Base-by-base conservation (phyloP, 2,329 filamentous ascomycete species). In the Hypoxylon sp. region DNA sequence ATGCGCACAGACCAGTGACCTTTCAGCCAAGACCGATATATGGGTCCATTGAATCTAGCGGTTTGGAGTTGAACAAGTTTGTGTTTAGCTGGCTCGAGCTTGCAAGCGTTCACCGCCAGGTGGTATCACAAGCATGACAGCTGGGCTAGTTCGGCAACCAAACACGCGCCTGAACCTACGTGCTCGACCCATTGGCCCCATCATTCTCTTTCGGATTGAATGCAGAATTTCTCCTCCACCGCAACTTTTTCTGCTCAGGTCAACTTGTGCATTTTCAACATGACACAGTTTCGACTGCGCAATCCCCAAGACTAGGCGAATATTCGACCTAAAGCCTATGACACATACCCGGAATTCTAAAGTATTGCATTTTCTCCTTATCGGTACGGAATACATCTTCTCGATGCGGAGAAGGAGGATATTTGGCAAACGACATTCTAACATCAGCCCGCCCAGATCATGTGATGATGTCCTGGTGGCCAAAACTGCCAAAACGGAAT, bases 401-500 rank as follows among this genome's bases (percentile, higher is more conserved):
- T 55, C 21, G 25, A 49, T 55, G 43, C 49, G 23, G 45, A 65
- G 55, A 68, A 68, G 55, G 61, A 65, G 49, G 48, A 55, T 32
- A 32, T 68, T 66, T 63, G 46, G 56, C 51, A 52, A 43, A 62
- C 65, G 65, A 62, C 58, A 68, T 65, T 67, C 45, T 59, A 61
- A 63, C 68, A 67, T 68, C 53, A 68, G 59, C 46, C 34, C 41
- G 64, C 61, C 48, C 23, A 14, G 56, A 64, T 71, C 69, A 72
- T 69, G 67, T 71, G 69, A 71, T 51, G 52, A 59, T 10, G 3
- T 23, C 14, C 56, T 61, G 32, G 57, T 67, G 30, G 58, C 61
- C 61, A 68, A 65, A 65, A 48, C 36, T 25, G 58, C 61, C 61
- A 68, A 65, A 65, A 48, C 36, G 38, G 38, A 52, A 56, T 41